These are phyloP conservation scores for Verticillium albo-atrum DNA, from an alignment of 2,329 filamentous ascomycete species.

Conservation along the genomic window DNA sequence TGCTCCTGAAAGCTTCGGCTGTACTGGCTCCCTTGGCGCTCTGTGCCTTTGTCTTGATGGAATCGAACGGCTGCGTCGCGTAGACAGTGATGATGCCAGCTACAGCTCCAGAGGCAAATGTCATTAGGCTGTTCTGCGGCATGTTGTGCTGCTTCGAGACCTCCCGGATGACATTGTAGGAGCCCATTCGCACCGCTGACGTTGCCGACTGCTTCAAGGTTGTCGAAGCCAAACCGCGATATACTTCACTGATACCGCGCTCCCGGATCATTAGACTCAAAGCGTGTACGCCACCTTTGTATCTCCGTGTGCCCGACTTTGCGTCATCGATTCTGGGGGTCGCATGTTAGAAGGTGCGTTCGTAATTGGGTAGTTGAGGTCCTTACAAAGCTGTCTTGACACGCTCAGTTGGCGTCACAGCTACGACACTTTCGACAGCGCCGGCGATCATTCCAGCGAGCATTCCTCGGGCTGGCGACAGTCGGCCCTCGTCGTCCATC, in stretches of 20 bases:
- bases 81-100: constrained; percentile 58
- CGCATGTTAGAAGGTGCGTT: not conserved
- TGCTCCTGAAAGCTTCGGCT: constrained; percentile 47
- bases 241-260: constrained; percentile 36
- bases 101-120: constrained; percentile 57
- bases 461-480: constrained; percentile 54
- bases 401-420: constrained; percentile 63
- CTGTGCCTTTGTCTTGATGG: constrained; percentile 60
- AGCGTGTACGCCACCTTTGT: constrained; percentile 24
- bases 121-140: constrained; percentile 26
- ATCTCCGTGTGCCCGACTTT: constrained; percentile 20
- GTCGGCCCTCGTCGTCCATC: constrained; percentile 51
- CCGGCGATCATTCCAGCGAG: constrained; percentile 61
- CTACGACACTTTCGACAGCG: constrained; percentile 56
- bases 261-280: constrained; percentile 28
- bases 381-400: constrained; percentile 59
- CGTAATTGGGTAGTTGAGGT: not conserved
- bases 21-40: constrained; percentile 54
- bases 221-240: constrained; percentile 38
- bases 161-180: constrained; percentile 42
- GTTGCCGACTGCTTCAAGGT: constrained; percentile 44
- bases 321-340: constrained; percentile 29
- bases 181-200: constrained; percentile 42
- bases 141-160: constrained; percentile 12
- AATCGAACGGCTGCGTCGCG: constrained; percentile 57